Evolutionary conservation across 768 basidiomycete species (phyloP), one percentile per base, ranked within the genome.

Genomic region (Pilatotrama ljubarskyi): DNA sequence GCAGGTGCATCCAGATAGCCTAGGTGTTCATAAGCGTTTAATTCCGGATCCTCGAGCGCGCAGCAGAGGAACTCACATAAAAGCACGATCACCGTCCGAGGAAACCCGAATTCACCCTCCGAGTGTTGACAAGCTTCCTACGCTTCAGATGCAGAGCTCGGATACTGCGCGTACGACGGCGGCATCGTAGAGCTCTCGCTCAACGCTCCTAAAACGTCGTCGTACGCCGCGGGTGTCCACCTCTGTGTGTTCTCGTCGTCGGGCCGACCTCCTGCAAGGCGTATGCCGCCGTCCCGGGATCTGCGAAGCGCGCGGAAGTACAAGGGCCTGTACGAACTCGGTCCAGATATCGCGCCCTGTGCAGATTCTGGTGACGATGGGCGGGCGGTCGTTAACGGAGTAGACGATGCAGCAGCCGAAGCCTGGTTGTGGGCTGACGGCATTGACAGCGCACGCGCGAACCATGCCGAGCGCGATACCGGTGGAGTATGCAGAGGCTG

Each of bases 221-320:
- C 53, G 53, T 43, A 61, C 48, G 36, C 53, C 20, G 48, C 59
- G 13, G 40, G 59, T 10, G 42, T 43, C 20, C 40, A 55, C 47
- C 7, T 42, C 29, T 61, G 47, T n/a, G 50, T 32, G 15, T 41
- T 26, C 32, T 20, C 29, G 1, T 32, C 36, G 0, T 43, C 48
- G 4, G 46, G 35, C 10, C 40, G 51, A 24, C 62, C 56, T 7
- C 62, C 62, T 3, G 61, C 61, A 9, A 58, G 35, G 11, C 55
- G 61, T n/a, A 58, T 41, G 10, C 62, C 56, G 6, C 51, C 62
- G 18, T 58, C 62, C 8, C 35, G 54, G 24, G 54, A 51, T 2
- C 55, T 20, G 25, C 59, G 43, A 3, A 52, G 25, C 26, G 29
- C 38, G 36, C 54, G 49, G 46, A 55, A 25, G 44, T 55, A 40